Evolutionary conservation across 495 filamentous ascomycete genomes (phyloP), one percentile per base, ranked within the genome.

Genomic region (Schizothecium vesticola): DNA sequence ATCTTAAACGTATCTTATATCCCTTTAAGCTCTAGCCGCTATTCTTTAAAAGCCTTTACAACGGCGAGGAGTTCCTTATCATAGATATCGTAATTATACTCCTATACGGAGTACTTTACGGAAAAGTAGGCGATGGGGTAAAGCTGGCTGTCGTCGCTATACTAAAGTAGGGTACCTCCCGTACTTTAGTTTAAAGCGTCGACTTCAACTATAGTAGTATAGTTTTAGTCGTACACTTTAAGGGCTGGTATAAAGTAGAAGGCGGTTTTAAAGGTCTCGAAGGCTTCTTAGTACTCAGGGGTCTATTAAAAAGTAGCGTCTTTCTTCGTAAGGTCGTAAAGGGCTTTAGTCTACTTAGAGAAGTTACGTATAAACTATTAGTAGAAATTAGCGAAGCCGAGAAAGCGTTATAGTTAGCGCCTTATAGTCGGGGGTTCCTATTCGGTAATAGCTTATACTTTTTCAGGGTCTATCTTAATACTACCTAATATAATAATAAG

Each of bases 21-120:
- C 0, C 26, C 25, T 61, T 61, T 26, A 11, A 61, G 5, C 25
- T 61, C 28, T 9, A 2, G 59, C 8, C 28, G 26, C 11, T 61
- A 61, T n/a, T 61, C 26, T 25, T 61, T 29, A 29, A 61, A 61
- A 3, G 59, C 23, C 26, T 61, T 59, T 7, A 59, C 21, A 7
- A 59, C 23, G 1, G 21, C 19, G 3, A 59, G 23, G 10, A 59
- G 23, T 22, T 59, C 19, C 19, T 59, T 59, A 59, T 59, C 21
- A 59, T 59, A 59, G 10, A 59, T 59, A 11, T 24, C 21, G 21
- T 59, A 59, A 59, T 59, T 59, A 59, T 59, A 59, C 57, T 59
- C 21, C 10, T n/a, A 8, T 7, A 7, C 7, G 10, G 21, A 12
- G 22, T 59, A 22, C 26, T 60, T 24, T 23, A 25, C 11, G 6